These are phyloP conservation scores for Tagetes erecta DNA, from an alignment of 129 eudicot species.

Conservation along the genomic window DNA sequence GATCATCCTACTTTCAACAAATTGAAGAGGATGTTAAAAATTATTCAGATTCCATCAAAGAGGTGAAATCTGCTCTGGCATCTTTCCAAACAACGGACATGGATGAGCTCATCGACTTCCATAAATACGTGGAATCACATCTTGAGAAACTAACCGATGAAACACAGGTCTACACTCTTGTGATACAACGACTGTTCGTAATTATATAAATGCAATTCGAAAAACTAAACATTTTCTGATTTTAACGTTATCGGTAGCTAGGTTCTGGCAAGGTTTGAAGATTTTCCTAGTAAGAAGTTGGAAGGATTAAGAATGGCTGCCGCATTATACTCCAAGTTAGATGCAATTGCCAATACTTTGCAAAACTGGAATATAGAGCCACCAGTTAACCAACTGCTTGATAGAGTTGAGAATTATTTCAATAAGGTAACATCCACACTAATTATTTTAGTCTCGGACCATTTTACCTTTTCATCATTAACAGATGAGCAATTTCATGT, in stretches of 20 bases:
- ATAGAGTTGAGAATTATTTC: conserved; percentile 58
- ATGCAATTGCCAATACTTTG: conserved; percentile 40
- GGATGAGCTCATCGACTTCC: conserved; percentile 71
- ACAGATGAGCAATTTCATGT: conserved; percentile 24
- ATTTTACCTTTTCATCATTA: conserved; percentile 15
- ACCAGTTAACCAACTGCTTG: conserved; percentile 52
- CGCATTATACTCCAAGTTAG: conserved; percentile 51
- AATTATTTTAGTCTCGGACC: conserved; percentile 3
- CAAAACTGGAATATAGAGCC: conserved; percentile 58
- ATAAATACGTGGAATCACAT: conserved; percentile 60
- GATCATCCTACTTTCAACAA: conserved; percentile 87
- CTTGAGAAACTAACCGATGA: conserved; percentile 86
- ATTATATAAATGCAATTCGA: not conserved
- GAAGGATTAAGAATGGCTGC: conserved; percentile 73
- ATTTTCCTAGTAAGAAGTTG: conserved; percentile 60
- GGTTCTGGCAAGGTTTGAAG: conserved; percentile 64
- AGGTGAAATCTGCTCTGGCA: conserved; percentile 49
- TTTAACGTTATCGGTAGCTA: conserved; percentile 15
- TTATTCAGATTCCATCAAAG: conserved; percentile 56
- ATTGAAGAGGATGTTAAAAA: conserved; percentile 85
- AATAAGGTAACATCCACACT: conserved; percentile 46
- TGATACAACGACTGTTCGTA: not conserved
- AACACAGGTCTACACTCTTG: conserved; percentile 57
- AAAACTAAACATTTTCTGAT: not conserved
- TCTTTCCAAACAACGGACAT: conserved; percentile 77